Evolutionary conservation across 108 stramenopile genomes (phyloP).

Genomic region (Cafeteria roenbergensis): DNA sequence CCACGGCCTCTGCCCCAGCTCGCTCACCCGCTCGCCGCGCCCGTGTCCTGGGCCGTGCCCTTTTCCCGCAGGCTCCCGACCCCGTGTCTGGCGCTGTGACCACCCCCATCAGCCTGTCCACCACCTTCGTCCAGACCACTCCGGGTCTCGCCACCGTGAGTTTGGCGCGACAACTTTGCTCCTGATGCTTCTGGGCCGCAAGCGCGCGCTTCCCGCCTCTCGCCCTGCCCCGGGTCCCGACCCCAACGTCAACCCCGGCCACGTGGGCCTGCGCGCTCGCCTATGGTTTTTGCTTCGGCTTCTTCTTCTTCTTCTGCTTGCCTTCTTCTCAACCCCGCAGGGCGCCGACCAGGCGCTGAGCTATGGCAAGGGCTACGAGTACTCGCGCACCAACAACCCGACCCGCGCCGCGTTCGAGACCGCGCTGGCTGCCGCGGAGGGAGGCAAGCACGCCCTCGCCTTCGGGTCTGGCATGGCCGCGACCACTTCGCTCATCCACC

Average conservation of each 20-base stretch:
- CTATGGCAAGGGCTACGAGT: conserved; percentile 64
- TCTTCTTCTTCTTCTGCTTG: too few relatives aligned
- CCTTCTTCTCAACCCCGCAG: too few relatives aligned
- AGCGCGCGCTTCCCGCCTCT: too few relatives aligned
- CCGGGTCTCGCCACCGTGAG: conserved; percentile 46
- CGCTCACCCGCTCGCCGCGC: too few relatives aligned
- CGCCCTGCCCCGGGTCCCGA: too few relatives aligned
- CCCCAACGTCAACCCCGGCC: too few relatives aligned
- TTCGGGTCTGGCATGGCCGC: conserved; percentile 76
- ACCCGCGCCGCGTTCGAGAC: conserved; percentile 29
- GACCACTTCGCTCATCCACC: conserved; percentile 57
- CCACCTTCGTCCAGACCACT: conserved; percentile 56
- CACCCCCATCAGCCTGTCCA: conserved; percentile 54
- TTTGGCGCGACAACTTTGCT: too few relatives aligned
- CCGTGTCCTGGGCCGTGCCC: too few relatives aligned
- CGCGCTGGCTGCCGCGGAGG: conserved; percentile 33
- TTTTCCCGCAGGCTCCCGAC: conserved; percentile 17
- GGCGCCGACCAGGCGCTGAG: conserved; percentile 54
- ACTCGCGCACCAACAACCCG: conserved; percentile 30
- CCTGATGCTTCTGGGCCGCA: too few relatives aligned
- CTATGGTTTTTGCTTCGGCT: too few relatives aligned
- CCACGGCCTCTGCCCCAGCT: too few relatives aligned
- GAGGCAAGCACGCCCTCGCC: conserved; percentile 39
- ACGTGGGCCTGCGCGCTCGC: too few relatives aligned
- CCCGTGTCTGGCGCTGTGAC: conserved; percentile 56